phyloP scores from a whole-genome alignment of 768 basidiomycete species.

The Suillus subalutaceus region DNA sequence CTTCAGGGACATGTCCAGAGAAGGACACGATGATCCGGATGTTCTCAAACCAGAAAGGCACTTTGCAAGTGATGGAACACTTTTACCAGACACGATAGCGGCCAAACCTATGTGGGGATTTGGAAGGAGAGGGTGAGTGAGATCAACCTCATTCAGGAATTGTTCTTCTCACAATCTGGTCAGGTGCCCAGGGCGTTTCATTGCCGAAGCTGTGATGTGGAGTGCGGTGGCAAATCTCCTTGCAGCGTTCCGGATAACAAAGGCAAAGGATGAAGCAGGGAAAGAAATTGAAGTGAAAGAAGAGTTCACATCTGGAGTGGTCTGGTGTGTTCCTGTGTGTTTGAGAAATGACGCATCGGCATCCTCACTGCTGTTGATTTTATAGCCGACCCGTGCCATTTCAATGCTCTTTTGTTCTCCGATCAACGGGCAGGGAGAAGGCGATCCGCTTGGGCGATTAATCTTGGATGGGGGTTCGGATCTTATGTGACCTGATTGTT shows the following conservation, averaged over 20 bases:
- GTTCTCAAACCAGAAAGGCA: constrained; percentile 31
- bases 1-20: constrained; percentile 33
- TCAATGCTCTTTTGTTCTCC: constrained; percentile 30
- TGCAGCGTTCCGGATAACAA: constrained; percentile 20
- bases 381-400: constrained; percentile 33
- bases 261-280: constrained; percentile 25
- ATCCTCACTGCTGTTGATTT: constrained; percentile 15
- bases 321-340: constrained; percentile 29
- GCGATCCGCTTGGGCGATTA: constrained; percentile 18
- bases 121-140: constrained; percentile 26
- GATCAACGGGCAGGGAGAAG: constrained; percentile 30
- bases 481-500: neutral
- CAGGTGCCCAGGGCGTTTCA: constrained; percentile 32
- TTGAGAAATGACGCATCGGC: constrained; percentile 1
- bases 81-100: constrained; percentile 30
- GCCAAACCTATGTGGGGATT: constrained; percentile 34
- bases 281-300: constrained; percentile 28
- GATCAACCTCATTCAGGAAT: neutral
- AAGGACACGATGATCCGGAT: constrained; percentile 33
- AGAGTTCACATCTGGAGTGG: constrained; percentile 34
- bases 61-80: constrained; percentile 24
- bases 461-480: neutral
- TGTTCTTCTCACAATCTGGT: neutral
- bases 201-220: constrained; percentile 35
- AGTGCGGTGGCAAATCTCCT: constrained; percentile 32